Evolutionary conservation across 2,329 filamentous ascomycete species (phyloP), one percentile per base, ranked within the genome.

Genomic region (Simplicillium sp.): DNA sequence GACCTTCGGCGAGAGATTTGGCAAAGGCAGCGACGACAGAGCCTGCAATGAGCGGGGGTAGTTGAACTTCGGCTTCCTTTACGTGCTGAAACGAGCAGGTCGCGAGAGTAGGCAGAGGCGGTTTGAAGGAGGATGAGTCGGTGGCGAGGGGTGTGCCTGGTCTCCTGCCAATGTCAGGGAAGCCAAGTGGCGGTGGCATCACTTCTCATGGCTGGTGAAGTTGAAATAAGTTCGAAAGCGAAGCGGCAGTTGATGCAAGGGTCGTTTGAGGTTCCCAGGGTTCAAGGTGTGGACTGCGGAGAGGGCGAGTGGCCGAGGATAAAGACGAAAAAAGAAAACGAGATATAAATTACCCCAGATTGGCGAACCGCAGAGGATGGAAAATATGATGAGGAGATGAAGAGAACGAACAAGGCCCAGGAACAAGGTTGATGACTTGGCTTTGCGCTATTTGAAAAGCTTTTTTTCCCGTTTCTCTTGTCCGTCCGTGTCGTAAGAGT

Each of bases 11-110:
- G 36, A 64, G 46, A 20, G 57, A 51, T 33, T 53, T 50, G 11
- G 60, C 57, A 44, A 63, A 63, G n/a, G 59, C 54, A 7, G 56
- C 52, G 29, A 52, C 50, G 28, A 63, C 44, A 4, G 59, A 56
- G 20, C 60, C 60, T 13, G 59, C 57, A 35, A 63, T 54, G 6
- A 63, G 54, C 29, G 60, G 57, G 34, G 60, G 59, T 0, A 62
- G 47, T 35, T 58, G 52, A 33, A 63, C 52, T 37, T 58, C 58
- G 40, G 53, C 50, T 45, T 58, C 52, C 18, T 45, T 54, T 5
- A 53, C 44, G 31, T 54, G 50, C 44, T 56, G 54, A 20, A 55
- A 48, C 31, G 54, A 49, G 34, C 50, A 52, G 17, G 50, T 52
- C 2, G 54, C 53, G 18, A 54, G 54, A 14, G 52, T 52, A 18